A percentile compares a stretch with the other conserved stretches of the same genome.
Evolutionary conservation across 2,329 filamentous ascomycete genomes (phyloP).

Genomic region (Diatrype stigma): DNA sequence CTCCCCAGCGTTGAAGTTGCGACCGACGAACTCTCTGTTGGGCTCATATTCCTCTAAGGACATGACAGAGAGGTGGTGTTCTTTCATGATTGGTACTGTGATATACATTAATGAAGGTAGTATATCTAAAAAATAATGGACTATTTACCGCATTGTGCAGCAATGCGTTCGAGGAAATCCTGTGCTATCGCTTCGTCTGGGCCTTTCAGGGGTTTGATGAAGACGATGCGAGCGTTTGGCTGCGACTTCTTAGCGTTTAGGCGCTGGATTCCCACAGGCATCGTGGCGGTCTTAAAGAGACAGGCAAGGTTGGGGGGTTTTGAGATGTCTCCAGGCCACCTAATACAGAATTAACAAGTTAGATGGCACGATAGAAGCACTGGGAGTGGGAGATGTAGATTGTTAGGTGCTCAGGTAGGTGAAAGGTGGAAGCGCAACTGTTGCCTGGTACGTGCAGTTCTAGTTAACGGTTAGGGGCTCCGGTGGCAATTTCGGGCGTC

Average conservation of each 20-base stretch:
- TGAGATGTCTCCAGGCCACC: too few relatives aligned
- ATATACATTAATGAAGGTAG: conserved; percentile 1
- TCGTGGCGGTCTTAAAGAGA: conserved; percentile 30
- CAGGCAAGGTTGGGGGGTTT: too few relatives aligned
- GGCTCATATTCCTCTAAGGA: conserved; percentile 77
- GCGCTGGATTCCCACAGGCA: conserved; percentile 76
- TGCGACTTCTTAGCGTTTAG: conserved; percentile 71
- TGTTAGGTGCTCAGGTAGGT: not conserved
- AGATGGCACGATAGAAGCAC: not conserved
- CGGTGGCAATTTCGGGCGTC: not conserved
- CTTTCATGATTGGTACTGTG: conserved; percentile 64
- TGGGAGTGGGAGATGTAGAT: not conserved
- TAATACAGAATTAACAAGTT: too few relatives aligned
- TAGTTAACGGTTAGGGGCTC: too few relatives aligned
- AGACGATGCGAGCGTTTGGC: conserved; percentile 75
- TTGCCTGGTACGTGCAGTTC: too few relatives aligned
- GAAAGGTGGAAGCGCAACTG: too few relatives aligned
- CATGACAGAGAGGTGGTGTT: conserved; percentile 60
- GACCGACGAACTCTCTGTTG: conserved; percentile 78
- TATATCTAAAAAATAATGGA: not conserved
- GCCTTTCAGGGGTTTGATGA: conserved; percentile 75
- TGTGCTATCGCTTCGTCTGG: conserved; percentile 58
- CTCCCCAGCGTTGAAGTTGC: conserved; percentile 88
- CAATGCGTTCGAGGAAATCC: conserved; percentile 71
- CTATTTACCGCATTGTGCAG: conserved; percentile 67